Evolutionary conservation across 2,329 filamentous ascomycete genomes (phyloP).

Genomic region (Chaetomium olivaceum): DNA sequence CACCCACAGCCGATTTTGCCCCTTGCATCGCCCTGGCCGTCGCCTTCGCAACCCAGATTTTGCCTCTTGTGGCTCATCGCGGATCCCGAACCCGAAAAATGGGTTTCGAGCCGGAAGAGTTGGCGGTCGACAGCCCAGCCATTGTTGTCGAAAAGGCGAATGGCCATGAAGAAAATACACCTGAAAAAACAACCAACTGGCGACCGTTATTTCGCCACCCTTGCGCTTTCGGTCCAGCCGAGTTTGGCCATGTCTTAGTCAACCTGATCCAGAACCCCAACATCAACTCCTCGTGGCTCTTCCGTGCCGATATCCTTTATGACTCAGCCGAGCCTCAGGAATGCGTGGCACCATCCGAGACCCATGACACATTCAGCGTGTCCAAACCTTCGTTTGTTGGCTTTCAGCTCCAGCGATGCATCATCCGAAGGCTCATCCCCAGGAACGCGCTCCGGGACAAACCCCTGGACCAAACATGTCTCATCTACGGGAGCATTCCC

Average conservation of each 20-base stretch:
- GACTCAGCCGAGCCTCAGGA: conserved; percentile 45
- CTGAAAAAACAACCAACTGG: conserved; percentile 44
- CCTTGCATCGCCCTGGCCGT: background rate
- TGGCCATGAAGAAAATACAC: conserved; percentile 9
- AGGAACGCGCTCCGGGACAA: conserved; percentile 76
- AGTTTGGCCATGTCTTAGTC: conserved; percentile 68
- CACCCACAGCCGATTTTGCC: background rate
- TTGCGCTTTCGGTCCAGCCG: conserved; percentile 63
- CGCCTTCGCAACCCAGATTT: background rate
- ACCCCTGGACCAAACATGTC: conserved; percentile 78
- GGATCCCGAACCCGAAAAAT: conserved; percentile 28
- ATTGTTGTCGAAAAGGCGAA: conserved; percentile 38
- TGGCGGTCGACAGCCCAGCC: conserved; percentile 38
- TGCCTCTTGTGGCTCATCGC: conserved; percentile 6
- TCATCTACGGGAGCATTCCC: conserved; percentile 57
- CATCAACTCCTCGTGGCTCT: conserved; percentile 74
- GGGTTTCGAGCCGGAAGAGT: conserved; percentile 41
- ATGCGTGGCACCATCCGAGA: conserved; percentile 9
- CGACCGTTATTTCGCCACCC: conserved; percentile 54
- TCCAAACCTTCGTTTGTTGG: conserved; percentile 48
- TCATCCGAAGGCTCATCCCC: conserved; percentile 78
- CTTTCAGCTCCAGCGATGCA: conserved; percentile 57
- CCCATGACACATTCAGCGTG: conserved; percentile 34
- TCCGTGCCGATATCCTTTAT: conserved; percentile 73
- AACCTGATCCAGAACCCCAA: conserved; percentile 80